Evolutionary conservation across 345 rosid species (phyloP).

Genomic region (Gossypium ekmanianum): DNA sequence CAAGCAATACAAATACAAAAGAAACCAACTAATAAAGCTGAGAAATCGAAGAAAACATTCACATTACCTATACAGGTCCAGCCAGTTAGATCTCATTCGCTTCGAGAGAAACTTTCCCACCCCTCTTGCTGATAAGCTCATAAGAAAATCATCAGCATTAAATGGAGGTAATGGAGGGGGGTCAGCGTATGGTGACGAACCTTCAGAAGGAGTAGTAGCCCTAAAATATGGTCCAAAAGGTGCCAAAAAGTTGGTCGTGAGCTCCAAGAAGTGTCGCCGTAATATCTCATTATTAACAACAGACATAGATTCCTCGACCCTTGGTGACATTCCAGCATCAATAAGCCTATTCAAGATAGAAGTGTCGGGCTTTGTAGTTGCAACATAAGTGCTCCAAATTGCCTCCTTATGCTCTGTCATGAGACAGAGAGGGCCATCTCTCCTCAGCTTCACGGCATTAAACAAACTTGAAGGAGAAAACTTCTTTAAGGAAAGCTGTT

Average conservation of each 20-base stretch:
- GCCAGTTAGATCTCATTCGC: constrained; percentile 96
- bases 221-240: constrained; percentile 94
- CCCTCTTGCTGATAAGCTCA: constrained; percentile 78
- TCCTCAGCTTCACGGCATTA: constrained; percentile 73
- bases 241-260: constrained; percentile 90
- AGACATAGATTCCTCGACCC: constrained; percentile 98
- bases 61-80: constrained; percentile 80
- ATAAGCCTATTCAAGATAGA: constrained; percentile 87
- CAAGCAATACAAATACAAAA: background rate
- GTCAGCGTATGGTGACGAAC: constrained; percentile 76
- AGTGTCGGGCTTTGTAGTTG: constrained; percentile 92
- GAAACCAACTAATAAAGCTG: constrained; percentile 10
- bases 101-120: constrained; percentile 87
- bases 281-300: constrained; percentile 94
- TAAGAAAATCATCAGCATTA: constrained; percentile 63
- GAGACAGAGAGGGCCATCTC: constrained; percentile 96
- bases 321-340: constrained; percentile 92
- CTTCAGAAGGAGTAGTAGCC: constrained; percentile 77
- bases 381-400: constrained; percentile 76
- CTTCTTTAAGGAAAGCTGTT: constrained; percentile 72
- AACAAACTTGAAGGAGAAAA: constrained; percentile 84
- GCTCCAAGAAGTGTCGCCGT: constrained; percentile 94
- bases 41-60: constrained; percentile 7
- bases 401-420: constrained; percentile 99
- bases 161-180: constrained; percentile 83